Percentiles rank a stretch among this genome's conserved stretches.
Conservation (phyloP, 179 eudicot genomes). For the Vitellaria paradoxa region DNA sequence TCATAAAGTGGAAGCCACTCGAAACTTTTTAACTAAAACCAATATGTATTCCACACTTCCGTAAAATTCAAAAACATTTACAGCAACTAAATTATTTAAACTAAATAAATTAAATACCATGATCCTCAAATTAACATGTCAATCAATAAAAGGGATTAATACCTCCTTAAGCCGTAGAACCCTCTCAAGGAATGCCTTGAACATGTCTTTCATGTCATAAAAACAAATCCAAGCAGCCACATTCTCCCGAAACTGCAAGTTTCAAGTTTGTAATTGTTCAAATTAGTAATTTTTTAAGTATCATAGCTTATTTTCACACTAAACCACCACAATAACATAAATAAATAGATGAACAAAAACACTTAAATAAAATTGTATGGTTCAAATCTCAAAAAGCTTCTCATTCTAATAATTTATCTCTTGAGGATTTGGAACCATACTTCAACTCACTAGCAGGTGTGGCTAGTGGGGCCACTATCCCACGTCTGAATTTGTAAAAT, state of each 20-base stretch:
- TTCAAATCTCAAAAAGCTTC: not conserved
- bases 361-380: not conserved
- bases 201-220: conserved; percentile 67
- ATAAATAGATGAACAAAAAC: not conserved
- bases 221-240: conserved; percentile 98
- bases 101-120: not conserved
- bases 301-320: not conserved
- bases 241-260: conserved; percentile 87
- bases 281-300: not conserved
- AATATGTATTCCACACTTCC: not conserved
- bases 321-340: not conserved
- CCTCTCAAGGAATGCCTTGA: conserved; percentile 74
- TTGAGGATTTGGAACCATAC: not conserved
- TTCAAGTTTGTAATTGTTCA: not conserved
- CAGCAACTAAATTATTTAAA: not conserved
- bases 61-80: not conserved
- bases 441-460: too few relatives aligned
- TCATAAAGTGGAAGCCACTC: not conserved
- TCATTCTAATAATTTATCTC: not conserved
- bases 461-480: too few relatives aligned
- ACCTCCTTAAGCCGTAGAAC: conserved; percentile 82
- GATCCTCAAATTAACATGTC: not conserved
- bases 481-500: too few relatives aligned
- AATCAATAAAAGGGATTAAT: not conserved
- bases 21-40: not conserved